These are phyloP conservation scores for Zygoascus sp. DNA, from an alignment of 1,139 yeast species.

Conservation along the genomic window DNA sequence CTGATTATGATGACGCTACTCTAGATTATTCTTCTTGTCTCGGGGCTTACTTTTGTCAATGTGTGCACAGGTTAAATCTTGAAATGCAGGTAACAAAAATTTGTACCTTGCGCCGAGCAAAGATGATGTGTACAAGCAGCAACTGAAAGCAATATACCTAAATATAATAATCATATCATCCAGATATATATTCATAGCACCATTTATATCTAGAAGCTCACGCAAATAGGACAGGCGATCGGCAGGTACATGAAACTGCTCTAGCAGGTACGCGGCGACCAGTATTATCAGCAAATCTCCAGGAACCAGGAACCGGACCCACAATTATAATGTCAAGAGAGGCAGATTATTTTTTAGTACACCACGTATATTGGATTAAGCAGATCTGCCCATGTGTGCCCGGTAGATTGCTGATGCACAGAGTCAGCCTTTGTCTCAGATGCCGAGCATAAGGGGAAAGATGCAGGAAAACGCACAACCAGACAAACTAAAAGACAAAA, in stretches of 20 bases:
- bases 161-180: too few species aligned
- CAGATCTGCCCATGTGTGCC: neutral
- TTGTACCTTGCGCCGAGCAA: too few species aligned
- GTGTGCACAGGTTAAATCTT: too few species aligned
- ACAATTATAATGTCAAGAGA: neutral
- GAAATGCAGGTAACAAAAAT: too few species aligned
- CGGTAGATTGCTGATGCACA: neutral
- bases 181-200: too few species aligned
- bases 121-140: too few species aligned
- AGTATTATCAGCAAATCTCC: neutral
- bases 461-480: neutral
- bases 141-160: too few species aligned
- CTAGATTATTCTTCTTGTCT: too few species aligned
- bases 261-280: constrained; percentile 3
- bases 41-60: too few species aligned
- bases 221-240: neutral
- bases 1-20: too few species aligned
- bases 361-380: neutral
- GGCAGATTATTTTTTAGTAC: neutral
- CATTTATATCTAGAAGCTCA: neutral
- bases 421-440: neutral
- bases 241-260: constrained; percentile 2
- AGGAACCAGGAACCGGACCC: neutral
- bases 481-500: neutral
- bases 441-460: neutral